Percentiles rank a stretch among this genome's conserved stretches.
Conservation (phyloP, 1,139 yeast genomes). For the Candida pseudoviswanathii region DNA sequence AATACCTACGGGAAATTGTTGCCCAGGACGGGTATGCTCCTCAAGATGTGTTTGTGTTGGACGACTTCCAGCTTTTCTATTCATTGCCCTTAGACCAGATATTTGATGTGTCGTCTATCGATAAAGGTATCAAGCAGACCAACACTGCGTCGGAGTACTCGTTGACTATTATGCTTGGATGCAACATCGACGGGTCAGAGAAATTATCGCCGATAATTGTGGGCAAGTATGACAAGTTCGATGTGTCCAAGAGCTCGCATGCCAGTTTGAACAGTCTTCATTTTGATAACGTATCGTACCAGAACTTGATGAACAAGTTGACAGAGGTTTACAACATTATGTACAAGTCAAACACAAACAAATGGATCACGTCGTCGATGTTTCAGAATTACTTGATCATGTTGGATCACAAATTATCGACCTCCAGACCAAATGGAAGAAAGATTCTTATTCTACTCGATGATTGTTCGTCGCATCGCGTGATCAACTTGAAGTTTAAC, state of each 20-base stretch:
- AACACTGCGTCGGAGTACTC: constrained; percentile 55
- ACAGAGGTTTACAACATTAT: constrained; percentile 54
- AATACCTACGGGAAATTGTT: constrained; percentile 35
- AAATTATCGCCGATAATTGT: constrained; percentile 61
- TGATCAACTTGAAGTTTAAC: constrained; percentile 55
- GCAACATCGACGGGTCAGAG: constrained; percentile 64
- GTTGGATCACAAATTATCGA: constrained; percentile 55
- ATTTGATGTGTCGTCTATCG: constrained; percentile 50
- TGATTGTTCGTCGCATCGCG: constrained; percentile 65
- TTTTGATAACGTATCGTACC: constrained; percentile 21
- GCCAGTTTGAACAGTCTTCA: constrained; percentile 32
- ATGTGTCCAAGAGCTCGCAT: constrained; percentile 37
- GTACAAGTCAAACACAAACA: constrained; percentile 62
- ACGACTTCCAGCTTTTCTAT: constrained; percentile 63
- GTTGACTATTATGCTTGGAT: constrained; percentile 62
- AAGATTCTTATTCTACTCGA: constrained; percentile 59
- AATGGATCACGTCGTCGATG: constrained; percentile 67
- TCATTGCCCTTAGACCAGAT: constrained; percentile 63
- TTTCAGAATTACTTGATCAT: constrained; percentile 64
- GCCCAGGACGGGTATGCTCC: constrained; percentile 42
- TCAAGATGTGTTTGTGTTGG: constrained; percentile 59
- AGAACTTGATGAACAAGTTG: constrained; percentile 45
- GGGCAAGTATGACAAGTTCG: constrained; percentile 61
- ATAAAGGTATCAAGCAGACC: constrained; percentile 47
- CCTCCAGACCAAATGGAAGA: constrained; percentile 37